Percentiles rank a stretch among this genome's conserved stretches.
Evolutionary conservation across 352 stramenopile genomes (phyloP).

Genomic region (Pythium sukuiense): DNA sequence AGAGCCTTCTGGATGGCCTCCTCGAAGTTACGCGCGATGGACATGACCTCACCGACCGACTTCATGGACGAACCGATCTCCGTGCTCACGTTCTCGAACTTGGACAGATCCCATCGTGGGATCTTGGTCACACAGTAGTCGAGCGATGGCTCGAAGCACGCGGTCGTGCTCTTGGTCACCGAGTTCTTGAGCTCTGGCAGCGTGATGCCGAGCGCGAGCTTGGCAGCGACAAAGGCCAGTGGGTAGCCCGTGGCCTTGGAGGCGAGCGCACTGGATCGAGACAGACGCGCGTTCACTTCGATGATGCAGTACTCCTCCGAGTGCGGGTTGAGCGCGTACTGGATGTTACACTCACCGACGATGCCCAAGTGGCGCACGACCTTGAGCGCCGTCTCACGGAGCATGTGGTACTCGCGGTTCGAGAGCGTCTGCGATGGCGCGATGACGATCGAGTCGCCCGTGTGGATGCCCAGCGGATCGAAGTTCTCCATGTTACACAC

Average conservation of each 20-base stretch:
- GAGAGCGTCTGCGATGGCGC: slow-evolving; percentile 93
- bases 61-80: slow-evolving; percentile 95
- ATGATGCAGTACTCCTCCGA: slow-evolving; percentile 92
- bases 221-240: slow-evolving; percentile 95
- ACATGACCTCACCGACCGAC: slow-evolving; percentile 97
- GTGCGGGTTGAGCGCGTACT: slow-evolving; percentile 93
- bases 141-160: slow-evolving; percentile 95
- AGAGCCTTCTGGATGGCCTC: slow-evolving; percentile 98
- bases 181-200: slow-evolving; percentile 89
- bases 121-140: slow-evolving; percentile 98
- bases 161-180: slow-evolving; percentile 91
- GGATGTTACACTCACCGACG: slow-evolving; percentile 96
- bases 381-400: slow-evolving; percentile 88
- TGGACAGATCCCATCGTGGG: slow-evolving; percentile 95
- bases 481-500: slow-evolving; percentile 99
- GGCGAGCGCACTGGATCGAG: slow-evolving; percentile 91
- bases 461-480: slow-evolving; percentile 93
- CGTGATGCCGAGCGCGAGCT: slow-evolving; percentile 93
- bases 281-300: slow-evolving; percentile 95
- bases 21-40: slow-evolving; percentile 95
- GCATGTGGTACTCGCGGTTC: slow-evolving; percentile 95
- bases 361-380: slow-evolving; percentile 94
- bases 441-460: slow-evolving; percentile 93
- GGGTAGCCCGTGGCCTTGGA: slow-evolving; percentile 96
- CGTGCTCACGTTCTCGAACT: slow-evolving; percentile 93